A percentile compares a stretch with the other conserved stretches of the same genome.
Evolutionary conservation across 2,329 filamentous ascomycete genomes (phyloP).

Genomic region (Macrophomina phaseolina): DNA sequence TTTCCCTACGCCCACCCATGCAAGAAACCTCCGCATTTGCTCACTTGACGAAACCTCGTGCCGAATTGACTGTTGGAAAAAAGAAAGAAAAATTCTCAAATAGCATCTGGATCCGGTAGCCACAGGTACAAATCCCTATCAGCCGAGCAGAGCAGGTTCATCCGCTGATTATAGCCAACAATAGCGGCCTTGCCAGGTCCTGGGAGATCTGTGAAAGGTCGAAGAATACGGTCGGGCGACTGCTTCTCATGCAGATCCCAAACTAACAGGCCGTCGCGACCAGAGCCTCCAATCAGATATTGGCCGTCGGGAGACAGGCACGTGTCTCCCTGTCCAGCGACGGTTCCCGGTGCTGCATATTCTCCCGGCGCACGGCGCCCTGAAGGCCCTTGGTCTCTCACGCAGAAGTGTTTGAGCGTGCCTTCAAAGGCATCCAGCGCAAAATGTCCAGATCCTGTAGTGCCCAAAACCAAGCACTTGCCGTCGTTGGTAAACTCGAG

Average conservation of each 20-base stretch:
- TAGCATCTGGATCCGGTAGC: conserved; percentile 51
- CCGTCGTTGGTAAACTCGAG: conserved; percentile 97
- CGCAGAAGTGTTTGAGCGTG: conserved; percentile 73
- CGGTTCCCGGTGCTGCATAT: conserved; percentile 48
- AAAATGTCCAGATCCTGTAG: conserved; percentile 83
- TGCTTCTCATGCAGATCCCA: conserved; percentile 76
- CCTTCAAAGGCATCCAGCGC: conserved; percentile 93
- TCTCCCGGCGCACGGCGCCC: conserved; percentile 53
- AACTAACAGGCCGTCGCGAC: conserved; percentile 69
- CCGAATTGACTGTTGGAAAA: background rate
- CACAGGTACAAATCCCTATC: conserved; percentile 72
- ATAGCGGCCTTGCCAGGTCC: conserved; percentile 71
- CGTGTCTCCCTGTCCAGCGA: conserved; percentile 73
- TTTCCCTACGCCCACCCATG: conserved; percentile 4
- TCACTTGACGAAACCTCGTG: background rate
- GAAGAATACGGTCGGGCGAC: conserved; percentile 63
- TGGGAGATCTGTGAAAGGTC: conserved; percentile 68
- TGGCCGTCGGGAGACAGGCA: conserved; percentile 90
- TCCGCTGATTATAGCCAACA: conserved; percentile 86
- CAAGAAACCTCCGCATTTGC: background rate
- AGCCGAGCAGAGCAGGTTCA: conserved; percentile 88
- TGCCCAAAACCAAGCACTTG: conserved; percentile 82
- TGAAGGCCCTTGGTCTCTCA: conserved; percentile 47
- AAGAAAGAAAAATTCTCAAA: background rate
- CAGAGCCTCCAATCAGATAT: conserved; percentile 82